phyloP scores from a whole-genome alignment of 2,329 filamentous ascomycete species.

The Whalleya microplaca region DNA sequence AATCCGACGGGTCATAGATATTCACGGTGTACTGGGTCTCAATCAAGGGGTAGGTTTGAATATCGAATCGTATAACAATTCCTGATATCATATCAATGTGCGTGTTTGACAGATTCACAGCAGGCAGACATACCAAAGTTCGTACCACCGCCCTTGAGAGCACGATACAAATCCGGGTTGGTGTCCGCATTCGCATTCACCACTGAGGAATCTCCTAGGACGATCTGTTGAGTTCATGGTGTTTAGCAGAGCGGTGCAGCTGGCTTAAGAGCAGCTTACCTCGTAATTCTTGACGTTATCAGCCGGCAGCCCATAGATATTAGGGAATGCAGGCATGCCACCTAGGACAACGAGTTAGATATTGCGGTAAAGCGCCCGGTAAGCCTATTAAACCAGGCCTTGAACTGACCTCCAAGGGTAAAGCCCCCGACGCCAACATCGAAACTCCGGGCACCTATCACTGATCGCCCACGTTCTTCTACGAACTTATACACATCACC shows the following conservation, averaged over 20 bases:
- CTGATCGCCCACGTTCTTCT: conserved; percentile 10
- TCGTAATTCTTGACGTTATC: conserved; percentile 25
- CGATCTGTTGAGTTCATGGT: conserved; percentile 1
- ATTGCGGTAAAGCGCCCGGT: background rate
- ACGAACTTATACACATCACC: conserved; percentile 19
- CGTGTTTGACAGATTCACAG: too few species aligned
- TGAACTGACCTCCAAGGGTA: conserved; percentile 19
- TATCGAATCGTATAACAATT: conserved; percentile 26
- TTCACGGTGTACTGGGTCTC: conserved; percentile 21
- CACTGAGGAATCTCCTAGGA: conserved; percentile 23
- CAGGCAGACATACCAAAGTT: conserved; percentile 19
- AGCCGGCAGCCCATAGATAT: conserved; percentile 18
- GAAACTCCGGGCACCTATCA: conserved; percentile 21
- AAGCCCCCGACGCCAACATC: conserved; percentile 24
- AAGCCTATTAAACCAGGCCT: background rate
- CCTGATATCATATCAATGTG: conserved; percentile 5
- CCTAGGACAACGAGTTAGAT: conserved; percentile 5
- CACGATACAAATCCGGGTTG: conserved; percentile 18
- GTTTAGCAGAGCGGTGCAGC: too few species aligned
- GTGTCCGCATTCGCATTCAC: conserved; percentile 18
- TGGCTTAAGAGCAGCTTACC: background rate
- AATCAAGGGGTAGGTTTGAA: conserved; percentile 19
- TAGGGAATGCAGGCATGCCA: conserved; percentile 22
- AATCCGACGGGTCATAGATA: conserved; percentile 19
- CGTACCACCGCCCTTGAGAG: conserved; percentile 25